phyloP scores from a whole-genome alignment of 768 basidiomycete genomes.

The Boletus sp. region DNA sequence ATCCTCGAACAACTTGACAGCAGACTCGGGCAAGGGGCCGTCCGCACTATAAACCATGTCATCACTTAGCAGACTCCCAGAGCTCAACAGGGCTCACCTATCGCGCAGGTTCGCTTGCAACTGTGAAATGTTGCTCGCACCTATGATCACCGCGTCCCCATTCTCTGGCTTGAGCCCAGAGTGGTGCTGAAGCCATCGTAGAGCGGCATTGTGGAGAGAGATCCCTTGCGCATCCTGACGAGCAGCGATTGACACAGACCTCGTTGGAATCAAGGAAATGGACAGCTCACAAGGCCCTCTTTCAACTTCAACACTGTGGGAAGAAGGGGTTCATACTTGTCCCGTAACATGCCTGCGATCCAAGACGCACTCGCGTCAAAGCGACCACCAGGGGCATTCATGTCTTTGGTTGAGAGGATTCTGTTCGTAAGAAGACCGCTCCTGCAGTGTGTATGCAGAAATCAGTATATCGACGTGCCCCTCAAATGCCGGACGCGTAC shows the following conservation, averaged over 20 bases:
- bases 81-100: not conserved
- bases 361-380: not conserved
- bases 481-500: not conserved
- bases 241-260: not conserved
- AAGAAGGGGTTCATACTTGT: not conserved
- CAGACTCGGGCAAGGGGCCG: not conserved
- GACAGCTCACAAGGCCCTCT: not conserved
- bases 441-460: not conserved
- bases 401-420: not conserved
- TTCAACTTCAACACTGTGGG: slow-evolving; percentile 3
- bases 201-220: not conserved
- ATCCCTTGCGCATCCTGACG: not conserved
- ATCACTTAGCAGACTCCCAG: not conserved
- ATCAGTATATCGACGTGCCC: not conserved
- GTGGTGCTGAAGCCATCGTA: not conserved
- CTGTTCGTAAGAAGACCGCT: not conserved
- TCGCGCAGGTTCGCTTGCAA: not conserved
- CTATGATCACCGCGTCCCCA: not conserved
- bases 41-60: not conserved
- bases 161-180: not conserved
- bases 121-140: not conserved
- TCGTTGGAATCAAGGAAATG: not conserved
- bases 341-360: not conserved
- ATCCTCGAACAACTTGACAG: not conserved
- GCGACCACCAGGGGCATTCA: not conserved